Evolutionary conservation across 176 grass and related monocot species (phyloP).

Genomic region (Phyllostachys edulis): DNA sequence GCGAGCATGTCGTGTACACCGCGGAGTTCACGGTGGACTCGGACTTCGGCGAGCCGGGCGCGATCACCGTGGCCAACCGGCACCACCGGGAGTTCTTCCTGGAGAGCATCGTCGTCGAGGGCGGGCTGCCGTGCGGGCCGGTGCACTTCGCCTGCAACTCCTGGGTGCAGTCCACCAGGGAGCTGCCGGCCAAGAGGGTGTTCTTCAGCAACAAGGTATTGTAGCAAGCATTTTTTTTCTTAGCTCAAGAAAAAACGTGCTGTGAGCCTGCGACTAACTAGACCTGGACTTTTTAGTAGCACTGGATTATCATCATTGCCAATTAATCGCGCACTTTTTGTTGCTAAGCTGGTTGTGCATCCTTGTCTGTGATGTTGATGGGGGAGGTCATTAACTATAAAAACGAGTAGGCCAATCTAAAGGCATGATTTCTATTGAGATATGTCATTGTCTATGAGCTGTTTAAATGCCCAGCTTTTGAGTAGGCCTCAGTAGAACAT

Average conservation of each 20-base stretch:
- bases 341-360: conserved; percentile 30
- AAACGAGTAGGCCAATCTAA: conserved; percentile 24
- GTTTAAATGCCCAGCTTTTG: conserved; percentile 13
- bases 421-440: conserved; percentile 15
- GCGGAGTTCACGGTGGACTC: conserved; percentile 78
- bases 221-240: neutral
- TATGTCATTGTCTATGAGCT: conserved; percentile 25
- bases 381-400: conserved; percentile 25
- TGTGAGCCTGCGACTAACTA: neutral
- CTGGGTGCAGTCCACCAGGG: conserved; percentile 82
- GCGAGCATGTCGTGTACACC: conserved; percentile 84
- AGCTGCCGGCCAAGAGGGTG: conserved; percentile 61
- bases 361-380: conserved; percentile 32
- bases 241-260: conserved; percentile 24
- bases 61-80: conserved; percentile 66
- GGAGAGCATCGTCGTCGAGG: conserved; percentile 83
- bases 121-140: conserved; percentile 56
- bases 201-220: conserved; percentile 97
- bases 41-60: conserved; percentile 74
- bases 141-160: conserved; percentile 86
- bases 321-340: neutral
- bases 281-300: neutral
- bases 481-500: conserved; percentile 16
- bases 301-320: neutral
- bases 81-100: conserved; percentile 93